These are phyloP conservation scores for Entophlyctis helioformis DNA, from an alignment of 192 early-diverging fungal genomes.

Conservation along the genomic window DNA sequence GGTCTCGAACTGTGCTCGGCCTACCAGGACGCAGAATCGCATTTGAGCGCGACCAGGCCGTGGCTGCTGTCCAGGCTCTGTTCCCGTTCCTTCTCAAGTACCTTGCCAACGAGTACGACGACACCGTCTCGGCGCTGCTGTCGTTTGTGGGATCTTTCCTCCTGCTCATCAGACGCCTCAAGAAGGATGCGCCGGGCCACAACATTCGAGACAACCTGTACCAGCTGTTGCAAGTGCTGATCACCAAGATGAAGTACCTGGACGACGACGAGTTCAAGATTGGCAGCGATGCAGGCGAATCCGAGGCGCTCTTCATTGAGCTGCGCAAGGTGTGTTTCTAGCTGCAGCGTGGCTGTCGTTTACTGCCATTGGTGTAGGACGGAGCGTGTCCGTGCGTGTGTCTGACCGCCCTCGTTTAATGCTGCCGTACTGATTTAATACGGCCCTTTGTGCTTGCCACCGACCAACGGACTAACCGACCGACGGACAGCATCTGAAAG, in stretches of 20 bases:
- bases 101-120: conserved; percentile 70
- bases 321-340: conserved; percentile 54
- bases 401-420: too few species aligned
- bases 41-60: conserved; percentile 25
- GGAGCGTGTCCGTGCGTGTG: too few species aligned
- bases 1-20: conserved; percentile 62
- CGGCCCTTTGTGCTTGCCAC: too few species aligned
- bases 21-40: conserved; percentile 36
- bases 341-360: too few species aligned
- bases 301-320: conserved; percentile 62
- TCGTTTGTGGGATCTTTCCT: conserved; percentile 62
- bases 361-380: too few species aligned
- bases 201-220: conserved; percentile 13
- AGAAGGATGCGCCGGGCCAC: not conserved
- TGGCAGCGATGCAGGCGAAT: conserved; percentile 61
- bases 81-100: conserved; percentile 70
- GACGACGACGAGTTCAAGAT: conserved; percentile 66
- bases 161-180: conserved; percentile 41
- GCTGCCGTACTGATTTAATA: too few species aligned
- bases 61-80: conserved; percentile 61
- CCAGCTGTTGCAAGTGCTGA: conserved; percentile 49
- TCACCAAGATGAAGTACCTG: conserved; percentile 84
- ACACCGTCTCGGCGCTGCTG: conserved; percentile 66
- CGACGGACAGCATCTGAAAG: conserved; percentile 21
- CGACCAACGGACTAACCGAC: too few species aligned